Percentiles rank a stretch among this genome's conserved stretches.
These are phyloP conservation scores for Cladosporium cucumerinum DNA, from an alignment of 2,329 filamentous ascomycete genomes.

Conservation along the genomic window DNA sequence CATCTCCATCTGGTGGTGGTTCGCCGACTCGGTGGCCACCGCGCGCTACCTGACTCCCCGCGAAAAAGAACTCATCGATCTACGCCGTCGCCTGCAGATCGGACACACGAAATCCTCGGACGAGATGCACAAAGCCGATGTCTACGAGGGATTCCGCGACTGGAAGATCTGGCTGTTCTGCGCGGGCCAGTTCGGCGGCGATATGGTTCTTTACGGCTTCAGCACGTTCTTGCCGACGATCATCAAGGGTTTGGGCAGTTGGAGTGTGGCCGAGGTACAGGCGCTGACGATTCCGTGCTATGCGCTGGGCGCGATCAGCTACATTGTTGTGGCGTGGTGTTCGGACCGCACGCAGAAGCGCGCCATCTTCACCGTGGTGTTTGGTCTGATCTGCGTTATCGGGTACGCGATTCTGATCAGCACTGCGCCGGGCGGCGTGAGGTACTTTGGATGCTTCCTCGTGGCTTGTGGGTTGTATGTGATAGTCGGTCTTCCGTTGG, in stretches of 20 bases:
- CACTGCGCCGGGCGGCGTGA: slow-evolving; percentile 57
- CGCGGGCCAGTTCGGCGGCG: slow-evolving; percentile 66
- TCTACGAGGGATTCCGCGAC: slow-evolving; percentile 64
- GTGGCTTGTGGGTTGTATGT: slow-evolving; percentile 13
- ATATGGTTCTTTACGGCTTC: slow-evolving; percentile 76
- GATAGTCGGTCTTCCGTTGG: slow-evolving; percentile 12
- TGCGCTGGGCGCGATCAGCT: slow-evolving; percentile 65
- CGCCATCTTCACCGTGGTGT: slow-evolving; percentile 61
- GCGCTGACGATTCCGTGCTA: slow-evolving; percentile 78
- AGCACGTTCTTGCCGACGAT: slow-evolving; percentile 78
- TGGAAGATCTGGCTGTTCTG: slow-evolving; percentile 74
- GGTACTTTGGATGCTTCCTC: slow-evolving; percentile 54
- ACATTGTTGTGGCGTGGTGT: slow-evolving; percentile 62
- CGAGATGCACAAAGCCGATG: slow-evolving; percentile 60
- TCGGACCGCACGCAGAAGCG: slow-evolving; percentile 66
- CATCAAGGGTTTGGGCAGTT: slow-evolving; percentile 61
- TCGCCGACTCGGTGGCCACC: slow-evolving; percentile 65
- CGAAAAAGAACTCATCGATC: slow-evolving; percentile 58
- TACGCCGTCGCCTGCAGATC: slow-evolving; percentile 49
- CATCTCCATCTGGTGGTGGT: slow-evolving; percentile 16
- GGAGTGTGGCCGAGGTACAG: slow-evolving; percentile 64
- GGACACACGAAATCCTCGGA: slow-evolving; percentile 38
- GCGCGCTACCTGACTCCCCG: slow-evolving; percentile 58
- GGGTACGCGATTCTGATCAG: slow-evolving; percentile 59
- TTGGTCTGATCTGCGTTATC: slow-evolving; percentile 54